Evolutionary conservation across 2,329 filamentous ascomycete species (phyloP), one percentile per base, ranked within the genome.

Genomic region (Colletotrichum cordylinicola): DNA sequence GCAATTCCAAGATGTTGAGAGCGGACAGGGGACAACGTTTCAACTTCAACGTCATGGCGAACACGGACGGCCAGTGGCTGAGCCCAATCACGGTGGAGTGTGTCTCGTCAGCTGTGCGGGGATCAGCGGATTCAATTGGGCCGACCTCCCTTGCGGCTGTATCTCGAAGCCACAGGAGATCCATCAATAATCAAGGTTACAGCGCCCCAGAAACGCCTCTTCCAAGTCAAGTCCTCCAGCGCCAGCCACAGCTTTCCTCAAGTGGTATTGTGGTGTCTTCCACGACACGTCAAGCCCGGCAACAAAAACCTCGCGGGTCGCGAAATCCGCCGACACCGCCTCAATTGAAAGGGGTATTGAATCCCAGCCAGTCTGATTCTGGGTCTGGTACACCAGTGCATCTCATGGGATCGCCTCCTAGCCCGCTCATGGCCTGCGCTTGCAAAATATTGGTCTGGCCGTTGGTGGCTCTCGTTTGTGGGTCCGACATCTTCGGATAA

Each of bases 401-500:
- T 48, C 80, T 79, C 72, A 79, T 77, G 9, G 77, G 70, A 16
- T 80, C 78, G 27, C 72, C 76, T 9, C 67, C 64, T 15, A 79
- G n/a, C 31, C 81, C 80, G 61, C 77, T 80, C 18, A 78, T 71
- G 8, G 74, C 76, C 37, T 82, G 80, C 6, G 78, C 67, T 31
- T 80, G 80, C 61, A 79, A 67, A 8, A 79, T 71, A n/a, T 77
- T 80, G 13, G 79, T 78, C 35, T 84, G 81, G 2, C 79, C 78
- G 6, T 73, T 78, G 0, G 79, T 66, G 0, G 73, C 70, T 12
- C 78, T 73, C 27, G 27, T 21, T 31, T 58, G 58, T 33, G 72
- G 72, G 35, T 81, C 79, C 1, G 80, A 71, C 2, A 84, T 72
- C 21, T 84, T 84, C 15, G 86, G 86, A 56, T 84, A 86, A 29